These are phyloP conservation scores for Penicillium hordei DNA, from an alignment of 2,329 filamentous ascomycete species.

Conservation along the genomic window DNA sequence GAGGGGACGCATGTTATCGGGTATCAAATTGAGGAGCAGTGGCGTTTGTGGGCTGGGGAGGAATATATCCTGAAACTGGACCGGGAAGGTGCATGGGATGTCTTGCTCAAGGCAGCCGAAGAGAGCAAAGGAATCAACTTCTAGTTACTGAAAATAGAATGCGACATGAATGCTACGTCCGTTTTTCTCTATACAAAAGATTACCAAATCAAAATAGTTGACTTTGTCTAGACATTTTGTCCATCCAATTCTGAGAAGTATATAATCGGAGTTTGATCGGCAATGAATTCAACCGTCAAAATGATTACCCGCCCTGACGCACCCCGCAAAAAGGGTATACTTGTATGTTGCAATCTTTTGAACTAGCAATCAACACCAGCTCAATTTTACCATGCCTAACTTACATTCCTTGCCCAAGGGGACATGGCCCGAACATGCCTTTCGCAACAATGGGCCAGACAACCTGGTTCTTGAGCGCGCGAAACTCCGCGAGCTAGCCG, in stretches of 20 bases:
- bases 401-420: constrained; percentile 39
- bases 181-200: too few relatives aligned
- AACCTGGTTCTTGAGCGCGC: constrained; percentile 47
- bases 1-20: constrained; percentile 19
- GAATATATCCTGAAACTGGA: constrained; percentile 14
- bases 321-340: not conserved
- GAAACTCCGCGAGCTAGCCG: constrained; percentile 51
- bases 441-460: constrained; percentile 52
- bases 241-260: not conserved
- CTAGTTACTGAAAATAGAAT: not conserved
- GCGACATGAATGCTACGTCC: not conserved
- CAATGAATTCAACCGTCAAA: constrained; percentile 3
- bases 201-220: not conserved
- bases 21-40: constrained; percentile 22
- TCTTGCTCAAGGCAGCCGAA: constrained; percentile 14
- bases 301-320: not conserved
- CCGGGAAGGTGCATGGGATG: constrained; percentile 15
- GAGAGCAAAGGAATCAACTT: constrained; percentile 20
- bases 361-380: not conserved
- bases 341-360: not conserved
- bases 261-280: not conserved
- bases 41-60: constrained; percentile 19
- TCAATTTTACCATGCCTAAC: constrained; percentile 32
- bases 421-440: constrained; percentile 39
- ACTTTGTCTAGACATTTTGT: not conserved